phyloP scores from a whole-genome alignment of 139 green algal species.

The Chlamydomonas sp. region DNA sequence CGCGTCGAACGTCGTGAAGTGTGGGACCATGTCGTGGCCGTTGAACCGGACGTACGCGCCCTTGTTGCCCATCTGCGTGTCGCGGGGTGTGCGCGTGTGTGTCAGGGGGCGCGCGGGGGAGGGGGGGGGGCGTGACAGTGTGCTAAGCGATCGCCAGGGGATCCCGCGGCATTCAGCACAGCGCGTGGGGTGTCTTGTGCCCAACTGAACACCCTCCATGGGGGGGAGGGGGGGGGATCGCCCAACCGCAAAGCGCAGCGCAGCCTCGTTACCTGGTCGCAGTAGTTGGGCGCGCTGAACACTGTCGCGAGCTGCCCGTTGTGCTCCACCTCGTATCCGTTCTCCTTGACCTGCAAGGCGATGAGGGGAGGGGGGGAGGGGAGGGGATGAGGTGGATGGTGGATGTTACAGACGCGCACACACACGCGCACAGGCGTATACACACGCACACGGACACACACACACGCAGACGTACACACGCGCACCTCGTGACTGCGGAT shows the following conservation, averaged over 20 bases:
- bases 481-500: slow-evolving; percentile 76
- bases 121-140: no score
- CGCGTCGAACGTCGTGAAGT: slow-evolving; percentile 86
- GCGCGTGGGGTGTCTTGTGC: no score
- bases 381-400: neutral
- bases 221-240: no score
- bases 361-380: neutral
- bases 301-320: slow-evolving; percentile 83
- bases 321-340: slow-evolving; percentile 92
- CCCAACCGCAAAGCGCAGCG: no score
- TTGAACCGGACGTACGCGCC: slow-evolving; percentile 92
- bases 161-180: no score
- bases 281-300: slow-evolving; percentile 98
- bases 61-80: slow-evolving; percentile 72
- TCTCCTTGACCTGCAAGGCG: slow-evolving; percentile 79
- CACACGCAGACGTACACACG: no score
- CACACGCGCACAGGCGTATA: neutral
- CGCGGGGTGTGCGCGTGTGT: no score
- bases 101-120: no score
- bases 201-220: no score
- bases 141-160: no score
- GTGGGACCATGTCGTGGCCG: slow-evolving; percentile 78
- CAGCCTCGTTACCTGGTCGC: slow-evolving; percentile 55
- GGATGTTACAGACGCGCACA: neutral
- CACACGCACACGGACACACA: neutral